Evolutionary conservation across 2,329 filamentous ascomycete genomes (phyloP), one percentile per base, ranked within the genome.

Genomic region (Diplodia intermedia): DNA sequence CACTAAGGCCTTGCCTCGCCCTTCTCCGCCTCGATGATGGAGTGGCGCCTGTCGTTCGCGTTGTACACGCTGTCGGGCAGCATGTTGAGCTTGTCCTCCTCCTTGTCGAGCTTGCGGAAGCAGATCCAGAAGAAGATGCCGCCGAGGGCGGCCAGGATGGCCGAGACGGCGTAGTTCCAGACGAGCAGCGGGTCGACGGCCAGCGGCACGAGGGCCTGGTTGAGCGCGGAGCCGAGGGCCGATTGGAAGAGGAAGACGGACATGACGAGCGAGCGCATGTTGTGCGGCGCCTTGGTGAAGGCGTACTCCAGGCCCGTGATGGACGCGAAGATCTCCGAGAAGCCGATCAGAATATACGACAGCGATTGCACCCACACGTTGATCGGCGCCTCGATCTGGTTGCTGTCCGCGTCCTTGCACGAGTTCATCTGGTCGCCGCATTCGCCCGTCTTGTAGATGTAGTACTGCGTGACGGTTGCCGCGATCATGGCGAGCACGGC

Each of bases 251-350:
- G 83, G 75, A 89, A 89, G 73, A 93, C 82, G 23, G 87, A 86
- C 78, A 82, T 84, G 14, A 94, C 90, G n/a, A 93, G 83, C 1
- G 89, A 91, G 71, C 90, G 89, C 91, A 94, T 94, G 82, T 92
- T 93, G 74, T 86, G 87, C 31, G 91, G 91, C 0, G 90, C 90
- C 79, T 92, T 92, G 76, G 89, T 89, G 81, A 89, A 93, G 40
- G 91, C 91, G 71, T 92, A 92, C 76, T 93, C 91, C 71, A 91
- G 87, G 1, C 88, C 88, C 3, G 86, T 88, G 68, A 88, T 83
- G 12, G 82, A 85, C 2, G 85, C 83, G 70, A 87, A 84, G 73
- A 87, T 87, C 74, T 88, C 86, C 2, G 84, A 86, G 69, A 87
- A 82, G 69, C 82, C 86, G 68, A 86, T 82, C 2, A 88, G 78